A percentile compares a stretch with the other conserved stretches of the same genome.
These are phyloP conservation scores for Aspergillus mulundensis DNA, from an alignment of 495 filamentous ascomycete species.

Conservation along the genomic window DNA sequence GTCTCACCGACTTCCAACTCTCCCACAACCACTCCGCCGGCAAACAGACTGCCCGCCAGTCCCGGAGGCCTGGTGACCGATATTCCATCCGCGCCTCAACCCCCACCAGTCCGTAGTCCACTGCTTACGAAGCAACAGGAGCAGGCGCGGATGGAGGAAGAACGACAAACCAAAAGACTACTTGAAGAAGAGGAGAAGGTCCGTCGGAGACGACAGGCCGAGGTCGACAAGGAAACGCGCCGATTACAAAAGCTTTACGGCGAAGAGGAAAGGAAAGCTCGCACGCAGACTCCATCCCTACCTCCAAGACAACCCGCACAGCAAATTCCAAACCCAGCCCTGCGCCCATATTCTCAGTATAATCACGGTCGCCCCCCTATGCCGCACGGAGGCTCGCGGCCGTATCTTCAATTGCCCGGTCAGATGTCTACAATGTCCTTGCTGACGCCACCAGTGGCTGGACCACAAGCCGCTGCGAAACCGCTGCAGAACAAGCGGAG, in stretches of 20 bases:
- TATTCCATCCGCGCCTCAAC: constrained; percentile 19
- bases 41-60: constrained; percentile 10
- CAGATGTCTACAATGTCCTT: constrained; percentile 18
- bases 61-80: constrained; percentile 14
- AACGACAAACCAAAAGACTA: constrained; percentile 68
- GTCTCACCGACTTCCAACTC: constrained; percentile 8
- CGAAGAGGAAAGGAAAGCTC: constrained; percentile 41
- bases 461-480: constrained; percentile 12
- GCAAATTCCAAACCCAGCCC: constrained; percentile 6
- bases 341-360: constrained; percentile 5
- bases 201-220: constrained; percentile 59
- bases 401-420: constrained; percentile 25
- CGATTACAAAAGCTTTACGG: constrained; percentile 72
- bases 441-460: constrained; percentile 6
- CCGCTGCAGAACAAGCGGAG: constrained; percentile 42
- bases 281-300: constrained; percentile 25
- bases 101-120: constrained; percentile 19
- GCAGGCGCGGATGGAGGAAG: constrained; percentile 57
- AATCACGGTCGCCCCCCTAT: constrained; percentile 14
- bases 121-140: constrained; percentile 38
- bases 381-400: constrained; percentile 17
- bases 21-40: constrained; percentile 5
- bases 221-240: constrained; percentile 81
- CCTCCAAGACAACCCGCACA: constrained; percentile 25
- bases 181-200: constrained; percentile 74